phyloP scores from a whole-genome alignment of 139 green algal genomes.

The Tetraselmis chui region DNA sequence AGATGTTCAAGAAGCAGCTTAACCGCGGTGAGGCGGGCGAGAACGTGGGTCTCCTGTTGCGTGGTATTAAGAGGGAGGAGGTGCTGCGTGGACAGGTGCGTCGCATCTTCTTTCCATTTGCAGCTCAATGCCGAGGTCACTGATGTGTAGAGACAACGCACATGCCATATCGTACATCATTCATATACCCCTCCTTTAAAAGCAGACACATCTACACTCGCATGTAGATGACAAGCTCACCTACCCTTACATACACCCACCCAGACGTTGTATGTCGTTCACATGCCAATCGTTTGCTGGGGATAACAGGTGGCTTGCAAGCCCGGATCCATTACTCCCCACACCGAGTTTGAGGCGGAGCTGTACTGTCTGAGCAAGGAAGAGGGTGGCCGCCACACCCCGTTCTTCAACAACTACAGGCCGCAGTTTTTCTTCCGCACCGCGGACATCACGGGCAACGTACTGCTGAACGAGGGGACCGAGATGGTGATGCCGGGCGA shows the following conservation, averaged over 20 bases:
- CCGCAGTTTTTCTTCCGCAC: constrained; percentile 55
- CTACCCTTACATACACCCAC: neutral
- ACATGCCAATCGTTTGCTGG: neutral
- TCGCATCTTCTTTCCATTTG: constrained; percentile 4
- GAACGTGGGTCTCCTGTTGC: constrained; percentile 46
- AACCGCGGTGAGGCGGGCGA: constrained; percentile 49
- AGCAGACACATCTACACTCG: neutral
- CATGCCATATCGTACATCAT: no score
- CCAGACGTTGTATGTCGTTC: neutral
- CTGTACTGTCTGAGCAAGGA: constrained; percentile 59
- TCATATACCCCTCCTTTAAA: neutral
- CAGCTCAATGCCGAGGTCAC: no score
- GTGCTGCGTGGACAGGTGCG: constrained; percentile 11
- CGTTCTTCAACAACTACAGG: constrained; percentile 58
- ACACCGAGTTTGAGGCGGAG: constrained; percentile 47
- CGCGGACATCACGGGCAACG: constrained; percentile 44
- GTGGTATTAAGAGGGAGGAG: neutral
- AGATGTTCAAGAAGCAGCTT: constrained; percentile 58
- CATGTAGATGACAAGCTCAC: no score
- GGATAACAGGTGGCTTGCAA: constrained; percentile 52
- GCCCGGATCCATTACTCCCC: constrained; percentile 36
- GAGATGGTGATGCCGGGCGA: constrained; percentile 63
- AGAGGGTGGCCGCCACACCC: constrained; percentile 59
- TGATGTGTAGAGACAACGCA: no score
- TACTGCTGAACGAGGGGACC: constrained; percentile 36